Conservation (phyloP, 305 asterid genomes). For the Withania somnifera region DNA sequence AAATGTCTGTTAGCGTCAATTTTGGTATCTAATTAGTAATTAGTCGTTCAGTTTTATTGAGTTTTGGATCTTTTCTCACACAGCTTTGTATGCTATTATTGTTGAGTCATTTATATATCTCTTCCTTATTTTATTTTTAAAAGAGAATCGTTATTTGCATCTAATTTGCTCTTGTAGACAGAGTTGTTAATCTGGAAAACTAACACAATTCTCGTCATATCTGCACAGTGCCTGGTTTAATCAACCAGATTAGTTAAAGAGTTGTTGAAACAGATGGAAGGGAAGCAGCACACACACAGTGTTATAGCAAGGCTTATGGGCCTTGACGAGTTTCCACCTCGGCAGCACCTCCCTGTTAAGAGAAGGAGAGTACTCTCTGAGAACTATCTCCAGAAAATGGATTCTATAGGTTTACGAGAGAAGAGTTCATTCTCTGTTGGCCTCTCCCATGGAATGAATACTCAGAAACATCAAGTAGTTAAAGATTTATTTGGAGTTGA, state of each 20-base stretch:
- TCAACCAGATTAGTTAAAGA: conserved; percentile 21
- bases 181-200: neutral
- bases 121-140: neutral
- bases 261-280: conserved; percentile 30
- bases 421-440: conserved; percentile 26
- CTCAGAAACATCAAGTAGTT: conserved; percentile 12
- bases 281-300: conserved; percentile 31
- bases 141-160: neutral
- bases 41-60: neutral
- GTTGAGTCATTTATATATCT: neutral
- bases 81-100: neutral
- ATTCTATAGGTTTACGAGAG: conserved; percentile 33
- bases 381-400: conserved; percentile 39
- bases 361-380: conserved; percentile 44
- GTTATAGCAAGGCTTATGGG: conserved; percentile 54
- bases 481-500: conserved; percentile 9
- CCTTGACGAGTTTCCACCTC: conserved; percentile 31
- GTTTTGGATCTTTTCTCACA: neutral
- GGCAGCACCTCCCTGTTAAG: conserved; percentile 14
- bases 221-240: conserved; percentile 13
- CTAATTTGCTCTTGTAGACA: neutral
- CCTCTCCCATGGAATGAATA: conserved; percentile 8
- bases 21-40: neutral
- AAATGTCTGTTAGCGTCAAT: neutral
- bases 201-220: neutral